Evolutionary conservation across 2,329 filamentous ascomycete genomes (phyloP).

Genomic region (Hypoxylon sp.): DNA sequence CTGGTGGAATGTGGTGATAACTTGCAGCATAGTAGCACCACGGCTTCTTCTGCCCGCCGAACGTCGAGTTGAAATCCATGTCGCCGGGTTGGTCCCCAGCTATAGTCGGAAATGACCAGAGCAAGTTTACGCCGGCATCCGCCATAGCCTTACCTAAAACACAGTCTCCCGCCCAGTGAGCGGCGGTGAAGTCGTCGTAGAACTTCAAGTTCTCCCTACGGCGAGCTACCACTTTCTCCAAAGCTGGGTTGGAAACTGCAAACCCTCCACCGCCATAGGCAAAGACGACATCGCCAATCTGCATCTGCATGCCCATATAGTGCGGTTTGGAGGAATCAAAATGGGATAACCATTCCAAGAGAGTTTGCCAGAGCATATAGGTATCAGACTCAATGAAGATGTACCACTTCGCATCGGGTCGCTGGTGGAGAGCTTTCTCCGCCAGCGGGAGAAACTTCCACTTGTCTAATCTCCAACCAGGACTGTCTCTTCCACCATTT

Average conservation of each 20-base stretch:
- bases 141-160: constrained; percentile 63
- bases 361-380: constrained; percentile 67
- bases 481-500: constrained; percentile 58
- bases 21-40: constrained; percentile 66
- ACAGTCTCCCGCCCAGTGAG: constrained; percentile 65
- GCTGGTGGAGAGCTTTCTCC: constrained; percentile 60
- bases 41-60: constrained; percentile 56
- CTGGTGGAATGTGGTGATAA: constrained; percentile 64
- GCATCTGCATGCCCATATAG: constrained; percentile 69
- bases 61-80: constrained; percentile 61
- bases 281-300: constrained; percentile 65
- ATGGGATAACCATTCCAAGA: constrained; percentile 66
- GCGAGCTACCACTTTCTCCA: constrained; percentile 60
- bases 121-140: constrained; percentile 62
- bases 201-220: constrained; percentile 59
- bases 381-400: constrained; percentile 73
- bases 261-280: constrained; percentile 69
- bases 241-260: constrained; percentile 64
- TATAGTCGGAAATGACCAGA: constrained; percentile 64
- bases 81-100: constrained; percentile 58
- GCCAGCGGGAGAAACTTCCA: constrained; percentile 72
- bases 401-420: constrained; percentile 68
- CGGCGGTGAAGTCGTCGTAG: constrained; percentile 62
- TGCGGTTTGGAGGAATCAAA: constrained; percentile 63
- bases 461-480: constrained; percentile 68